Conservation (phyloP, 257 asterid species). For the Scutellaria barbata region DNA sequence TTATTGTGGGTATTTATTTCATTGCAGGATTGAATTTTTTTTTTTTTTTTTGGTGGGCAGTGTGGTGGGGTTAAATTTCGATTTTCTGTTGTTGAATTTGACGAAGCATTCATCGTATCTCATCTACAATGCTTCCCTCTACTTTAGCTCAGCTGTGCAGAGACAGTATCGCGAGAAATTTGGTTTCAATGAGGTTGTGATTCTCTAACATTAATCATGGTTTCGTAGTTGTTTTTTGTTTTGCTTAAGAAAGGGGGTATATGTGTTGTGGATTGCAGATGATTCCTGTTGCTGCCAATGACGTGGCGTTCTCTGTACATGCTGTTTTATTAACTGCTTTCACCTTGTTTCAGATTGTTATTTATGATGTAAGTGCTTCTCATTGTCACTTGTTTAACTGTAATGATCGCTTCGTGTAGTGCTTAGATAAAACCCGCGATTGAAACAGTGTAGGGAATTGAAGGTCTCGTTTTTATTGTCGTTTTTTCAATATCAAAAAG, state of each 20-base stretch:
- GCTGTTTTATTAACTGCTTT: slow-evolving; percentile 79
- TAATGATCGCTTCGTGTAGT: not conserved
- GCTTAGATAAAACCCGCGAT: not conserved
- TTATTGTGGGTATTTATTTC: not conserved
- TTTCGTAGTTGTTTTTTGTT: not conserved
- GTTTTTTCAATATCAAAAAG: not conserved
- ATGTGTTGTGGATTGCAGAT: slow-evolving; percentile 54
- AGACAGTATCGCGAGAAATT: slow-evolving; percentile 69
- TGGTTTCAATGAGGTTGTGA: slow-evolving; percentile 64
- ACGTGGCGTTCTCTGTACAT: slow-evolving; percentile 91
- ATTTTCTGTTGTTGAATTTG: slow-evolving; percentile 79
- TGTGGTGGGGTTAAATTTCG: slow-evolving; percentile 94
- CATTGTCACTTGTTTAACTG: not conserved
- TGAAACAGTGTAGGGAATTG: not conserved
- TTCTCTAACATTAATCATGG: not conserved
- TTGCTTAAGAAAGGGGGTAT: not conserved
- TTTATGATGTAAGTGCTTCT: slow-evolving; percentile 45
- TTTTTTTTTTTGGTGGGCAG: slow-evolving; percentile 45
- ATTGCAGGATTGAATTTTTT: not conserved
- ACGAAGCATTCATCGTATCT: slow-evolving; percentile 90
- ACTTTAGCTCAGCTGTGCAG: slow-evolving; percentile 81
- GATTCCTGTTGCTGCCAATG: slow-evolving; percentile 98
- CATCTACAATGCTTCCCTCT: slow-evolving; percentile 84
- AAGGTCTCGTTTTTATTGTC: not conserved
- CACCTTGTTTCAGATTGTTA: slow-evolving; percentile 74